A percentile compares a stretch with the other conserved stretches of the same genome.
These are phyloP conservation scores for Trypanosomatidae sp. DNA, from an alignment of 208 protist genomes.

Conservation along the genomic window DNA sequence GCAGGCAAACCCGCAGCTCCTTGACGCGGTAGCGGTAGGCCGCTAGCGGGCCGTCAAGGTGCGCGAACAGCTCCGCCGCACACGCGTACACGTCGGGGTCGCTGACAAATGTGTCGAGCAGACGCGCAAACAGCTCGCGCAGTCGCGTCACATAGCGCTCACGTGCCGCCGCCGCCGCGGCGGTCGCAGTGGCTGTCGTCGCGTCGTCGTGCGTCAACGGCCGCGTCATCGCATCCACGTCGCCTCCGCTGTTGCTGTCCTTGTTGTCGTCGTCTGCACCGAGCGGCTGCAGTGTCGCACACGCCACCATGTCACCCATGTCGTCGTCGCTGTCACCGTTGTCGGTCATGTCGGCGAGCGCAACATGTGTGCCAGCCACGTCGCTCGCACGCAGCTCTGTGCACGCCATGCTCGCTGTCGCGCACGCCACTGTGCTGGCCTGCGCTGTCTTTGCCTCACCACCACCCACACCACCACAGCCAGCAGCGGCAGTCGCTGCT, in stretches of 20 bases:
- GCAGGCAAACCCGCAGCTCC: slow-evolving; percentile 67
- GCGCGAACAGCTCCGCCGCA: slow-evolving; percentile 38
- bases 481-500: not conserved
- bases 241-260: not conserved
- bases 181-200: not conserved
- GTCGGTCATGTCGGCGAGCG: not conserved
- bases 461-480: not conserved
- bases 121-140: slow-evolving; percentile 40
- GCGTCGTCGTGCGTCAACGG: not conserved
- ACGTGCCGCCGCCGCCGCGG: slow-evolving; percentile 14
- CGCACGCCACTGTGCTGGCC: not conserved
- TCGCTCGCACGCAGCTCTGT: too few relatives aligned
- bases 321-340: slow-evolving; percentile 4
- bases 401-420: too few relatives aligned
- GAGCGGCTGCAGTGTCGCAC: slow-evolving; percentile 12
- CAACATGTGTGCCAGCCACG: too few relatives aligned
- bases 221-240: slow-evolving; percentile 1
- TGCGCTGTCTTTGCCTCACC: not conserved
- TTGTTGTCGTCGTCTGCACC: slow-evolving; percentile 14
- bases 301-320: slow-evolving; percentile 8
- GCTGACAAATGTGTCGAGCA: slow-evolving; percentile 65
- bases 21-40: slow-evolving; percentile 54
- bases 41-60: slow-evolving; percentile 61
- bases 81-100: slow-evolving; percentile 75
- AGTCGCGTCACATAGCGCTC: slow-evolving; percentile 55